These are phyloP conservation scores for Aureobasidium subglaciale DNA, from an alignment of 2,329 filamentous ascomycete species.

Conservation along the genomic window DNA sequence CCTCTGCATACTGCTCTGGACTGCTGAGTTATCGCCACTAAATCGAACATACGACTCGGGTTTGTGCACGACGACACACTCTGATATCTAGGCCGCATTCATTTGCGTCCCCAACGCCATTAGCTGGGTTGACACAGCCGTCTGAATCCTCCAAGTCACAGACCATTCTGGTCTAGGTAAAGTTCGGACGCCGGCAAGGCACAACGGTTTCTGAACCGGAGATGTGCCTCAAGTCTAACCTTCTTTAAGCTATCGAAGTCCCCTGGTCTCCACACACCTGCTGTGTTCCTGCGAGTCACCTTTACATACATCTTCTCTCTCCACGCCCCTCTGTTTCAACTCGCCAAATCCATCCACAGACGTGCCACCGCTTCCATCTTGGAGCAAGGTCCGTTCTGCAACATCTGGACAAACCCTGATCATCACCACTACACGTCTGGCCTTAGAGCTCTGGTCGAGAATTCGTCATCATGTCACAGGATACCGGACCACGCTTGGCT, in stretches of 20 bases:
- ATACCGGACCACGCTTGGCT: slow-evolving; percentile 6
- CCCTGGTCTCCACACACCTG: slow-evolving; percentile 1
- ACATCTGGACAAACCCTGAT: no score
- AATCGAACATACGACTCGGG: background rate
- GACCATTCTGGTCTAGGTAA: background rate
- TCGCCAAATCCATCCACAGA: background rate
- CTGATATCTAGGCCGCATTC: background rate
- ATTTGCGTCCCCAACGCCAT: background rate
- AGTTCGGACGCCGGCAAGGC: background rate
- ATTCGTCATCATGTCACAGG: background rate
- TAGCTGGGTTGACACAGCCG: slow-evolving; percentile 4
- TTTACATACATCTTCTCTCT: slow-evolving; percentile 3
- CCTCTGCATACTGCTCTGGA: background rate
- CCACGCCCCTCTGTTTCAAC: slow-evolving; percentile 1
- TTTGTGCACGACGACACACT: background rate
- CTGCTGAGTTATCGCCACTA: background rate
- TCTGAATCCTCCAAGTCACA: background rate
- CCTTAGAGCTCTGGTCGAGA: background rate
- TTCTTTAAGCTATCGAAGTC: slow-evolving; percentile 2
- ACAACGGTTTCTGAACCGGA: background rate
- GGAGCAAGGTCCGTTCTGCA: background rate
- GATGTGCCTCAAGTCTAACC: slow-evolving; percentile 1
- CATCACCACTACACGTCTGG: background rate
- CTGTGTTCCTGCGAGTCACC: background rate
- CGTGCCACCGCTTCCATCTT: background rate